Percentiles rank a stretch among this genome's conserved stretches.
These are phyloP conservation scores for Dendrostoma leiphaemia DNA, from an alignment of 2,329 filamentous ascomycete genomes.

Conservation along the genomic window DNA sequence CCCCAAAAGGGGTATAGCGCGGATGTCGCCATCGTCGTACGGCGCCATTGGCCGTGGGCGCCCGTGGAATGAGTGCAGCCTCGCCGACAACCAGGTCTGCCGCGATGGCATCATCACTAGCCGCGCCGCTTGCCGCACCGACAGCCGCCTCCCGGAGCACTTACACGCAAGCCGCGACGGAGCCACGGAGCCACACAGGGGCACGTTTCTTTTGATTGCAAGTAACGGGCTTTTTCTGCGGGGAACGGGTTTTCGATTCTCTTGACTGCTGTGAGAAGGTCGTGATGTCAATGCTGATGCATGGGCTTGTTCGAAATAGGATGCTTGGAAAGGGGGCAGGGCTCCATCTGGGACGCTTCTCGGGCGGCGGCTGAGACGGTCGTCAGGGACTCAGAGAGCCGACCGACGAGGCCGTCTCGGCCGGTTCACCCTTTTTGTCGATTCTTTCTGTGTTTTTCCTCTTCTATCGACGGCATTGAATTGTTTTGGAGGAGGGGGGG, in stretches of 20 bases:
- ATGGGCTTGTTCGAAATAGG: too few relatives aligned
- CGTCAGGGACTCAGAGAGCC: too few relatives aligned
- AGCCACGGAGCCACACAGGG: not conserved
- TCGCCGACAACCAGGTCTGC: constrained; percentile 11
- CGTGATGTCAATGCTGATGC: too few relatives aligned
- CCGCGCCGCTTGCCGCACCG: constrained; percentile 16
- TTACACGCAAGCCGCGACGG: not conserved
- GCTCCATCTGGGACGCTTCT: too few relatives aligned
- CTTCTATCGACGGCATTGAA: too few relatives aligned
- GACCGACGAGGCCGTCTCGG: too few relatives aligned
- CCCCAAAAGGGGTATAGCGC: constrained; percentile 13
- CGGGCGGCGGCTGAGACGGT: too few relatives aligned
- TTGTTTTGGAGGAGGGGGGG: too few relatives aligned
- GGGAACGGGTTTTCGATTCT: too few relatives aligned
- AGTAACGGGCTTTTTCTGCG: not conserved
- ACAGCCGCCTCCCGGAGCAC: constrained; percentile 8
- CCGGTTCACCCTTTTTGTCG: too few relatives aligned
- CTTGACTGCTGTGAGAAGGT: not conserved
- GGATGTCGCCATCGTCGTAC: constrained; percentile 12
- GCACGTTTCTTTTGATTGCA: not conserved
- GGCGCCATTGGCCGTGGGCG: constrained; percentile 10
- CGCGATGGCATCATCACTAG: constrained; percentile 17
- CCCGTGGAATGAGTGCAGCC: constrained; percentile 3
- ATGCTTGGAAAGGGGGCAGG: too few relatives aligned
- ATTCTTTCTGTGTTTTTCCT: too few relatives aligned